Evolutionary conservation across 2,329 filamentous ascomycete genomes (phyloP).

Genomic region (Aspergillus sp.): DNA sequence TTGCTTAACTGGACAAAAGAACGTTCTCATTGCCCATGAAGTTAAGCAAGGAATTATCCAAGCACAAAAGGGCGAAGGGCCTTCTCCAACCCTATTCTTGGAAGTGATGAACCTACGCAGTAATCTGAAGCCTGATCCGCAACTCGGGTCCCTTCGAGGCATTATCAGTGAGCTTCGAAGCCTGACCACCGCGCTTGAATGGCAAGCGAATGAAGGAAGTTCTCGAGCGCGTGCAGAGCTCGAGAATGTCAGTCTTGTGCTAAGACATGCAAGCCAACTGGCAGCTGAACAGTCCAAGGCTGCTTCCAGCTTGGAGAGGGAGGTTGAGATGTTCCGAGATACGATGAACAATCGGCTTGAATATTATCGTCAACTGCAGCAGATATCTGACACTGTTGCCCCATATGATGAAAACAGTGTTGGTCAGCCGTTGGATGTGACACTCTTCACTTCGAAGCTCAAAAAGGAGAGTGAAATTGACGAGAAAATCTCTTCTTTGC

Average conservation of each 20-base stretch:
- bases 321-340: slow-evolving; percentile 72
- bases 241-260: slow-evolving; percentile 63
- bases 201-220: slow-evolving; percentile 57
- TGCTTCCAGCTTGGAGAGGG: slow-evolving; percentile 56
- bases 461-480: slow-evolving; percentile 56
- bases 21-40: slow-evolving; percentile 74
- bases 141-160: slow-evolving; percentile 67
- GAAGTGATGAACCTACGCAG: slow-evolving; percentile 51
- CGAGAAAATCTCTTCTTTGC: slow-evolving; percentile 61
- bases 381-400: slow-evolving; percentile 83
- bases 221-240: slow-evolving; percentile 64
- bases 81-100: slow-evolving; percentile 67
- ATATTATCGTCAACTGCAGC: slow-evolving; percentile 87
- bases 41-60: slow-evolving; percentile 61
- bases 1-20: slow-evolving; percentile 74
- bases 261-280: slow-evolving; percentile 61
- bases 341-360: slow-evolving; percentile 85
- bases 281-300: slow-evolving; percentile 56
- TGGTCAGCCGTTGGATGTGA: slow-evolving; percentile 58
- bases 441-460: slow-evolving; percentile 46
- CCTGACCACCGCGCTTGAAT: slow-evolving; percentile 61
- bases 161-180: slow-evolving; percentile 70
- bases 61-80: slow-evolving; percentile 66
- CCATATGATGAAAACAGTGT: slow-evolving; percentile 67
- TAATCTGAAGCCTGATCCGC: slow-evolving; percentile 46